phyloP scores from a whole-genome alignment of 75 land plant genomes.

The Pinus tabuliformis region DNA sequence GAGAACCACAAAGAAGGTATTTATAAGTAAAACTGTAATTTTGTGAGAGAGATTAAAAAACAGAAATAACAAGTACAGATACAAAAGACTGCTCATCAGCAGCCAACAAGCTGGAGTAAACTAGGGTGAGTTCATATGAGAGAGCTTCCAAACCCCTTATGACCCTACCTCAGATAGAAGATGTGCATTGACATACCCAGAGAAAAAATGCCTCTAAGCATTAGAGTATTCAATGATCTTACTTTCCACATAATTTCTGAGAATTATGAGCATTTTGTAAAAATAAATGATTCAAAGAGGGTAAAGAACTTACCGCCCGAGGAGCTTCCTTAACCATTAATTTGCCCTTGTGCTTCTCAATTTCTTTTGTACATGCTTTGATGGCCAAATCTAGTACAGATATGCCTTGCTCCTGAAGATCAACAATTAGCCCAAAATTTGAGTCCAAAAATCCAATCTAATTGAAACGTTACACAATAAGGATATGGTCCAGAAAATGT shows the following conservation, averaged over 20 bases:
- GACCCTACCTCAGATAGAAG: neutral
- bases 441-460: neutral
- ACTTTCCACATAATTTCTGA: neutral
- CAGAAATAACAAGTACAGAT: too few species aligned
- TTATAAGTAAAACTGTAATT: neutral
- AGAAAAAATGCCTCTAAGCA: neutral
- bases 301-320: slow-evolving; percentile 69
- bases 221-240: neutral
- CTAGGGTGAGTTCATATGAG: too few species aligned
- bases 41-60: neutral
- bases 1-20: neutral
- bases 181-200: neutral
- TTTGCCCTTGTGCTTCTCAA: slow-evolving; percentile 87
- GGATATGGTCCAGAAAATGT: neutral
- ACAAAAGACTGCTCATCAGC: neutral
- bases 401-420: slow-evolving; percentile 88
- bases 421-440: slow-evolving; percentile 5
- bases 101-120: neutral
- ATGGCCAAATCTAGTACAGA: slow-evolving; percentile 74
- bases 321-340: slow-evolving; percentile 81
- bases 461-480: neutral
- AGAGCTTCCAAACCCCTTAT: neutral
- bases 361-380: slow-evolving; percentile 79
- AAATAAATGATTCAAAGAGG: neutral
- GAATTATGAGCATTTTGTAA: neutral